Conservation (phyloP, 148 eudicot genomes). For the Spergularia bocconei region DNA sequence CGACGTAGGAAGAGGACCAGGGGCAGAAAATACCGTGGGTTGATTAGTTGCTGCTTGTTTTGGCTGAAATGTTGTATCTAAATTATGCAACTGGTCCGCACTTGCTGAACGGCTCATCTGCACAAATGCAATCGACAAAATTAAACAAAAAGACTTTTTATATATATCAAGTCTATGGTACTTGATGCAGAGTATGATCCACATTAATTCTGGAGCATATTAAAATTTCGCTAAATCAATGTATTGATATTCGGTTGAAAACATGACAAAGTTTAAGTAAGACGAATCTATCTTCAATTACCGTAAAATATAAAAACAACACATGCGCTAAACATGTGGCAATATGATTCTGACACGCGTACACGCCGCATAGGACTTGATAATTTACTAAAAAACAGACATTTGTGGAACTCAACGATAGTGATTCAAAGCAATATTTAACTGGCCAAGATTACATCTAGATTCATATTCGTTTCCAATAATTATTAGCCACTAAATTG, state of each 20-base stretch:
- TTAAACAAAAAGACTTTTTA: background rate
- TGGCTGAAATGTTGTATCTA: conserved; percentile 29
- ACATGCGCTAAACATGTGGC: no score
- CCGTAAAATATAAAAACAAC: no score
- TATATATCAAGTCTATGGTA: background rate
- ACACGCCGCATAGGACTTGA: no score
- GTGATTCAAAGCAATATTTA: background rate
- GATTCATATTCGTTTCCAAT: background rate
- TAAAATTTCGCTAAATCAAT: no score
- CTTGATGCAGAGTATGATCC: no score
- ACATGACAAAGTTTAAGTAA: no score
- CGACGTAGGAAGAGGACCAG: conserved; percentile 13
- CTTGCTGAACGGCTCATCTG: conserved; percentile 40
- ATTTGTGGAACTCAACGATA: no score
- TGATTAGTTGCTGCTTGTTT: conserved; percentile 15
- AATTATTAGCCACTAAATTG: conserved; percentile 10
- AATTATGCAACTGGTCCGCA: conserved; percentile 34
- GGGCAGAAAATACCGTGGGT: background rate
- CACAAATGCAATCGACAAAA: background rate
- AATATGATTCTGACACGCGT: no score
- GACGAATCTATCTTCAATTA: no score
- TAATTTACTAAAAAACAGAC: no score
- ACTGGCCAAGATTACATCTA: background rate
- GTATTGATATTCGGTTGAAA: no score
- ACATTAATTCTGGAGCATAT: no score